Conservation (phyloP, 805 yeast species). For the Teunomyces aglyptinius region DNA sequence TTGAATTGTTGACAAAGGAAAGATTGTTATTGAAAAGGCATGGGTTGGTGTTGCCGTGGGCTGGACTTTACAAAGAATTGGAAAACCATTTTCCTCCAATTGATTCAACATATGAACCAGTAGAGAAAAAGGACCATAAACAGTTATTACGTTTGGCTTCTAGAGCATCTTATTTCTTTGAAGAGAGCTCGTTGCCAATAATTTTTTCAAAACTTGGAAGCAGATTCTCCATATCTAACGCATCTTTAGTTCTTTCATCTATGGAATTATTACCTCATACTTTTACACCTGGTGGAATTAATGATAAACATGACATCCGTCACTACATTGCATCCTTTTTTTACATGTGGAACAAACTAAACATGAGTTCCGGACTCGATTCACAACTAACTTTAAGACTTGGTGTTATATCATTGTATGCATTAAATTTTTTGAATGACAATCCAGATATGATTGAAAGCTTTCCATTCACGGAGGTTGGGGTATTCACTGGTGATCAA, state of each 20-base stretch:
- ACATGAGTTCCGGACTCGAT: conserved; percentile 52
- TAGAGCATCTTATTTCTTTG: conserved; percentile 55
- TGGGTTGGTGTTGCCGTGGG: conserved; percentile 53
- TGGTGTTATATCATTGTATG: conserved; percentile 56
- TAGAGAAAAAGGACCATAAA: conserved; percentile 49
- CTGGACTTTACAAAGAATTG: conserved; percentile 39
- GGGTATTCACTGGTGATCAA: conserved; percentile 64
- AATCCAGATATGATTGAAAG: conserved; percentile 14
- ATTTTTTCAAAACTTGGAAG: conserved; percentile 52
- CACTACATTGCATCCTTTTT: conserved; percentile 66
- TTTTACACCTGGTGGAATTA: conserved; percentile 29
- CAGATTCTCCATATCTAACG: conserved; percentile 53
- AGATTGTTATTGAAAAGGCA: conserved; percentile 31
- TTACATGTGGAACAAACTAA: conserved; percentile 65
- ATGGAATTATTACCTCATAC: conserved; percentile 54
- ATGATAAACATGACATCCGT: conserved; percentile 39
- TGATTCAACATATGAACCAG: conserved; percentile 37
- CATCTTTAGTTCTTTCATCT: conserved; percentile 49
- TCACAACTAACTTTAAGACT: conserved; percentile 62
- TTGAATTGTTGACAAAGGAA: conserved; percentile 53
- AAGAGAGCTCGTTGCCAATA: conserved; percentile 43
- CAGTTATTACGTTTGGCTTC: conserved; percentile 52
- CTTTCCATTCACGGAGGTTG: conserved; percentile 48
- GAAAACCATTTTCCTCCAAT: conserved; percentile 29
- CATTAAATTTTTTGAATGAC: conserved; percentile 31